These are phyloP conservation scores for Phytophthora citrophthora DNA, from an alignment of 352 stramenopile genomes.

Conservation along the genomic window DNA sequence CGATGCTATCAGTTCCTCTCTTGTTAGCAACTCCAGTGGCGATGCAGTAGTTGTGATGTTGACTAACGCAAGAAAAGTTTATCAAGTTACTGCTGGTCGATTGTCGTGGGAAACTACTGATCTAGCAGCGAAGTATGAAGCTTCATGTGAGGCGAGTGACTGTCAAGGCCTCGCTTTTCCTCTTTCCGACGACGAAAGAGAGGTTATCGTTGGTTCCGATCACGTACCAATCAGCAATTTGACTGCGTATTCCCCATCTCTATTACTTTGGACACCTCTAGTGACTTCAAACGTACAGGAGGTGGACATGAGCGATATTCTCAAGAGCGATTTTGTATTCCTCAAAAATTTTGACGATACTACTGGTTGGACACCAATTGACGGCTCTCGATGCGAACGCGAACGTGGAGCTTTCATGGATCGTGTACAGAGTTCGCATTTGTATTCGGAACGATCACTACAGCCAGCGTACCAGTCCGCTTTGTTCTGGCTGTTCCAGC, in stretches of 20 bases:
- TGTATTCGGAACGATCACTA: conserved; percentile 59
- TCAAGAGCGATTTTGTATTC: conserved; percentile 69
- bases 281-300: conserved; percentile 58
- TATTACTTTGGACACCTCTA: conserved; percentile 42
- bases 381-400: conserved; percentile 45
- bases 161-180: conserved; percentile 44
- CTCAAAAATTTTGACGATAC: conserved; percentile 49
- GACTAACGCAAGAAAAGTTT: conserved; percentile 49
- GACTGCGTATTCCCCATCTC: conserved; percentile 33
- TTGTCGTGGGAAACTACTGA: conserved; percentile 47
- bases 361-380: conserved; percentile 35
- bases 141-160: conserved; percentile 30
- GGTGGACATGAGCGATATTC: conserved; percentile 48
- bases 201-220: conserved; percentile 37
- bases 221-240: conserved; percentile 43
- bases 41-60: conserved; percentile 39
- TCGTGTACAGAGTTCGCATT: conserved; percentile 43
- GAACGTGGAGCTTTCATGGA: conserved; percentile 54
- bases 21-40: conserved; percentile 7
- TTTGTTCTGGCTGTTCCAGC: conserved; percentile 64
- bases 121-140: conserved; percentile 39
- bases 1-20: conserved; percentile 42
- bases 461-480: conserved; percentile 54
- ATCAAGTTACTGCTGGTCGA: conserved; percentile 52
- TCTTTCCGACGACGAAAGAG: conserved; percentile 13